Conservation (phyloP, 2,329 filamentous ascomycete genomes). For the Arthrobotrys entomopaga region DNA sequence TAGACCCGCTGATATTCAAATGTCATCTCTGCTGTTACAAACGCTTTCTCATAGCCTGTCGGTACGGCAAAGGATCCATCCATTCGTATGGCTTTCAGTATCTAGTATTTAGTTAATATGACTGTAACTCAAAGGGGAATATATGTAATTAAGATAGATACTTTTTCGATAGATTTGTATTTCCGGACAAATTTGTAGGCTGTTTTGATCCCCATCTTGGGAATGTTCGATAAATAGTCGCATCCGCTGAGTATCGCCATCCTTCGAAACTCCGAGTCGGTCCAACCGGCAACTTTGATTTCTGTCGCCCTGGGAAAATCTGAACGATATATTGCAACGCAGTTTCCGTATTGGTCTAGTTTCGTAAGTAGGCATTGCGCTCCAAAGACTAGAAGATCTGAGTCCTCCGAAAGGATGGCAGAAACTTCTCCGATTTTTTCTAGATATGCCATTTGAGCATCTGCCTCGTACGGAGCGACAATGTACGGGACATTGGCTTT, state of each 20-base stretch:
- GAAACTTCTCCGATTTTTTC: conserved; percentile 84
- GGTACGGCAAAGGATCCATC: conserved; percentile 87
- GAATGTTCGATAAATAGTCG: conserved; percentile 89
- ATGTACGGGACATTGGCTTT: conserved; percentile 81
- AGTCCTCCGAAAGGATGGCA: conserved; percentile 95
- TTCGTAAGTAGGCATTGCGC: conserved; percentile 91
- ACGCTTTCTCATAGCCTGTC: conserved; percentile 80
- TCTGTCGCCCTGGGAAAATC: conserved; percentile 85
- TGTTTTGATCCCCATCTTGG: conserved; percentile 88
- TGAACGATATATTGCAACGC: conserved; percentile 86
- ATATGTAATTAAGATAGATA: conserved; percentile 61
- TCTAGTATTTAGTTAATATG: conserved; percentile 19
- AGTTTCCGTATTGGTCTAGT: conserved; percentile 90
- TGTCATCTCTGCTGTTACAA: conserved; percentile 87
- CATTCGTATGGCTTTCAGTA: conserved; percentile 81
- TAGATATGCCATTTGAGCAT: conserved; percentile 94
- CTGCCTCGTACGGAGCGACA: conserved; percentile 96
- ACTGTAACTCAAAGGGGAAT: neutral
- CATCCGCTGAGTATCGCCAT: conserved; percentile 98
- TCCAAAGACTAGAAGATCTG: conserved; percentile 93
- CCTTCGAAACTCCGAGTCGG: conserved; percentile 85
- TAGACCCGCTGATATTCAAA: conserved; percentile 96
- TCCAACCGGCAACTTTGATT: conserved; percentile 89
- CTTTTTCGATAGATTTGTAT: conserved; percentile 84
- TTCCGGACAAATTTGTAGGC: conserved; percentile 90